Evolutionary conservation across 2,329 filamentous ascomycete genomes (phyloP).

Genomic region (Ceratocystis colombiana): DNA sequence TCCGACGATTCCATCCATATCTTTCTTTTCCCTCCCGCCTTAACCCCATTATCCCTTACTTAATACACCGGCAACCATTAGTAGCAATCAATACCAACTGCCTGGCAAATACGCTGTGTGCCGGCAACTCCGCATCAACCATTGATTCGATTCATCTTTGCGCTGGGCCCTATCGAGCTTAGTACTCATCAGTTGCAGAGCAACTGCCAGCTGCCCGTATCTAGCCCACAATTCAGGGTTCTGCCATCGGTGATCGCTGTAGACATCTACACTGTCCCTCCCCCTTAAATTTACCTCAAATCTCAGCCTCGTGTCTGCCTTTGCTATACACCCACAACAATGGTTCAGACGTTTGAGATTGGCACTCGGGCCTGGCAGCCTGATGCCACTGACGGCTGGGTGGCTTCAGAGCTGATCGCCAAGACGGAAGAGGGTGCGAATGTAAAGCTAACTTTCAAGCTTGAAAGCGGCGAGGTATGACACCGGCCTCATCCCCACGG

Average conservation of each 20-base stretch:
- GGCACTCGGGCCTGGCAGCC: slow-evolving; percentile 98
- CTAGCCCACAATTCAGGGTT: no score
- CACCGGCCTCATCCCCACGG: neutral
- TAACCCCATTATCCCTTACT: neutral
- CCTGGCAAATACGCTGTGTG: neutral
- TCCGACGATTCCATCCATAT: slow-evolving; percentile 8
- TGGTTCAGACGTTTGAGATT: slow-evolving; percentile 93
- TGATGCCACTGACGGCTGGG: slow-evolving; percentile 90
- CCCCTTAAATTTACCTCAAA: neutral
- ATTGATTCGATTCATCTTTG: neutral
- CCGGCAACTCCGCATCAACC: neutral
- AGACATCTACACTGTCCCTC: no score
- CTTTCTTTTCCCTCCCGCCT: slow-evolving; percentile 20
- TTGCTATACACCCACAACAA: slow-evolving; percentile 32
- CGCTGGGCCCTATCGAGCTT: slow-evolving; percentile 12
- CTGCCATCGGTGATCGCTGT: neutral
- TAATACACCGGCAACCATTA: neutral
- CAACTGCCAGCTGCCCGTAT: neutral
- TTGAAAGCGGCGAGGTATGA: slow-evolving; percentile 87
- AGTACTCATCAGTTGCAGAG: slow-evolving; percentile 6
- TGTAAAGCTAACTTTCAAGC: slow-evolving; percentile 73
- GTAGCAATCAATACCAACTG: neutral
- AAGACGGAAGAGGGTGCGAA: slow-evolving; percentile 78
- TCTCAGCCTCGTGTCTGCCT: no score
- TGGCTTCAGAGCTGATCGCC: slow-evolving; percentile 85